These are phyloP conservation scores for Cruciata laevipes DNA, from an alignment of 257 asterid genomes.

Conservation along the genomic window DNA sequence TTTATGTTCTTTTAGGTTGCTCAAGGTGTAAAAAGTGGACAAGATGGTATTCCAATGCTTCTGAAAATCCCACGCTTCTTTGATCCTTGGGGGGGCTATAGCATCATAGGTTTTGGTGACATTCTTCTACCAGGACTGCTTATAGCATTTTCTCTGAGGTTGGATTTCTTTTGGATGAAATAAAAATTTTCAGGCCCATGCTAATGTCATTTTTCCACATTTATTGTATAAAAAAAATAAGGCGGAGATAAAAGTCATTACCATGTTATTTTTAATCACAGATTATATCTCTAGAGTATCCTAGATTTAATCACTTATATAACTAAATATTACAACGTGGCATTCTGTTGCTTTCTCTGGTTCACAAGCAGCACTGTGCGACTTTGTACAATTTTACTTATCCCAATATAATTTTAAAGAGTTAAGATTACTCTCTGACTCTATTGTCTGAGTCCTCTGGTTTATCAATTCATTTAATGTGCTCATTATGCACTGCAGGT, in stretches of 20 bases:
- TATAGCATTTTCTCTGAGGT: constrained; percentile 46
- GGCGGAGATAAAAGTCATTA: too few relatives aligned
- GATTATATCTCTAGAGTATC: background rate
- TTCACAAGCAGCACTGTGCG: background rate
- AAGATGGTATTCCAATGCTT: constrained; percentile 94
- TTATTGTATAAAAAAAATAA: too few relatives aligned
- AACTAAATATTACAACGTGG: background rate
- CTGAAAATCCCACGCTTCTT: constrained; percentile 83
- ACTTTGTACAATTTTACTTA: background rate
- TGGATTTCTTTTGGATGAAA: background rate
- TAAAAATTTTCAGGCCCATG: background rate
- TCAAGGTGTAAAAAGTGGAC: constrained; percentile 91
- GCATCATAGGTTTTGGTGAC: constrained; percentile 91
- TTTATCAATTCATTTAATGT: background rate
- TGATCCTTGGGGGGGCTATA: constrained; percentile 97
- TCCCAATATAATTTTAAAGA: background rate
- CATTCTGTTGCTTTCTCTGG: background rate
- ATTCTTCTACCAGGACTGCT: constrained; percentile 80
- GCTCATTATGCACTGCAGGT: constrained; percentile 37
- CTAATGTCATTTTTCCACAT: too few relatives aligned
- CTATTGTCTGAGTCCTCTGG: background rate
- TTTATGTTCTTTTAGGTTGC: constrained; percentile 53
- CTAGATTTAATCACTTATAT: background rate
- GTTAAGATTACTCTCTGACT: background rate
- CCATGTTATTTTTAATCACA: background rate